Conservation (phyloP, 768 basidiomycete species). For the Lentinula detonsa region DNA sequence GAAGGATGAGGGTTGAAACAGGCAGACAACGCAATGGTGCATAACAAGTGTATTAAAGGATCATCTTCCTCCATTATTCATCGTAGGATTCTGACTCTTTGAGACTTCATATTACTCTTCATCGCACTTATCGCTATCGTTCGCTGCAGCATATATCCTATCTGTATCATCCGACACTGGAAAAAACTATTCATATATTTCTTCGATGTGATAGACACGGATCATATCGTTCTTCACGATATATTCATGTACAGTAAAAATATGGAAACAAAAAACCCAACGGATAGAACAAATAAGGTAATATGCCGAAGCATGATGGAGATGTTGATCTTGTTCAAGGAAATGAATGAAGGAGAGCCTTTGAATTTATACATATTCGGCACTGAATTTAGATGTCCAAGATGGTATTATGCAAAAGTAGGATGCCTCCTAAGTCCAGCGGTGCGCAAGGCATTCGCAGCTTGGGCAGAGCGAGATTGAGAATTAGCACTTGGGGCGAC, state of each 20-base stretch:
- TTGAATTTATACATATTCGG: background rate
- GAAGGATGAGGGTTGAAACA: background rate
- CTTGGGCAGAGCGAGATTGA: background rate
- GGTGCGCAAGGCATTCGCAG: background rate
- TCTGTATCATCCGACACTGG: too few relatives aligned
- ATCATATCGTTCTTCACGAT: too few relatives aligned
- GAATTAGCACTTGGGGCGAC: background rate
- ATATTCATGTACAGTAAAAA: background rate
- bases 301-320: background rate
- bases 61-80: background rate
- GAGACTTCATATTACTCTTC: background rate
- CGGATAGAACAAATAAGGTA: background rate
- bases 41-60: background rate
- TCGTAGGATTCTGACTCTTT: background rate
- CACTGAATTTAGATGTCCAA: background rate
- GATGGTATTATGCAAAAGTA: background rate
- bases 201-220: background rate
- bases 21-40: background rate
- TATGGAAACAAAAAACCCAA: background rate
- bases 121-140: background rate
- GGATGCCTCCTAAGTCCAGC: slow-evolving; percentile 1
- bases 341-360: background rate
- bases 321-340: background rate
- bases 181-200: background rate
- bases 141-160: background rate